Evolutionary conservation across 2,329 filamentous ascomycete species (phyloP).

Genomic region (Venturiaceae sp.): DNA sequence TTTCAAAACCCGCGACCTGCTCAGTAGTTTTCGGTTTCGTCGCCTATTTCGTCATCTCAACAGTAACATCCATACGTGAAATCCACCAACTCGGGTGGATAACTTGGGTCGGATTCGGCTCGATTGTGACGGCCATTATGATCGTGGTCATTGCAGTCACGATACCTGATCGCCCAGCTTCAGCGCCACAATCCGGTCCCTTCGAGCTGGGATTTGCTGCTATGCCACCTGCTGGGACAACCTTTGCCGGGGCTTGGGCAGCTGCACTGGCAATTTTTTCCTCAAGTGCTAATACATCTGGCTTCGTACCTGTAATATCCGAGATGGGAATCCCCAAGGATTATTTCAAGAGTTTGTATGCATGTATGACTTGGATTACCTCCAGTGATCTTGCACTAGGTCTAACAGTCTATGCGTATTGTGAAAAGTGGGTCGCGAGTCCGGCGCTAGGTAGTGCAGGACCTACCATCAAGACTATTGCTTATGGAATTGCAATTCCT

Average conservation of each 20-base stretch:
- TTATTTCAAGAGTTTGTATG: slow-evolving; percentile 4
- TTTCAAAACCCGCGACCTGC: slow-evolving; percentile 2
- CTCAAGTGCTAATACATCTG: not conserved
- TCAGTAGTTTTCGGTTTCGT: not conserved
- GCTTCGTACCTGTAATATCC: not conserved
- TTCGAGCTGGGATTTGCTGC: slow-evolving; percentile 4
- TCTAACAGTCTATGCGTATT: not conserved
- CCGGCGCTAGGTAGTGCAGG: not conserved
- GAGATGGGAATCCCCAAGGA: slow-evolving; percentile 2
- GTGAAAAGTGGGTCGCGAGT: not conserved
- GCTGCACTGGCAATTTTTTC: not conserved
- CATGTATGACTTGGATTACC: not conserved
- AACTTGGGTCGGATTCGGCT: slow-evolving; percentile 2
- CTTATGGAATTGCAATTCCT: slow-evolving; percentile 2
- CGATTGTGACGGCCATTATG: slow-evolving; percentile 1
- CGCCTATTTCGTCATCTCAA: not conserved
- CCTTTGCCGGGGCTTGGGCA: not conserved
- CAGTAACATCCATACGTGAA: not conserved
- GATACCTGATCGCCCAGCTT: not conserved
- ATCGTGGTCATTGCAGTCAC: slow-evolving; percentile 3
- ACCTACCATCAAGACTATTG: not conserved
- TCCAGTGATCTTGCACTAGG: not conserved
- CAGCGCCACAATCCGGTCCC: slow-evolving; percentile 1
- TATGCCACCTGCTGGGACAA: not conserved
- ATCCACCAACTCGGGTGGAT: slow-evolving; percentile 3